Conservation (phyloP, 139 green algal genomes). For the Medakamo hakoo region DNA sequence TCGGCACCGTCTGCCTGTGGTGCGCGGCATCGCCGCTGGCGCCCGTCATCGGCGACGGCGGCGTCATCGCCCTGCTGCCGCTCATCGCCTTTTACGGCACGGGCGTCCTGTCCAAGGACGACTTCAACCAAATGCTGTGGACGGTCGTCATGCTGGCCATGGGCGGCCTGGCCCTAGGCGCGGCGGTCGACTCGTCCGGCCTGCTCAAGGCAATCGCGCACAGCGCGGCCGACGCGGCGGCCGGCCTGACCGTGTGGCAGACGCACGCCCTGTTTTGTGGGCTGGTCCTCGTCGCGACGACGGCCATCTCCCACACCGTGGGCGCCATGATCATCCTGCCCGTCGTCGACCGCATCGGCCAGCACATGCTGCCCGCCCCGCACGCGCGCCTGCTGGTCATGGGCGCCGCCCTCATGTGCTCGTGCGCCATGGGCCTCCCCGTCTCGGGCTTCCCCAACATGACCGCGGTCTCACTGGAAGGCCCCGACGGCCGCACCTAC, state of each 20-base stretch:
- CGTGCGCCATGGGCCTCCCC: conserved; percentile 53
- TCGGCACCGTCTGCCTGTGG: conserved; percentile 45
- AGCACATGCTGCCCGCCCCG: conserved; percentile 18
- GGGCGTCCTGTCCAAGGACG: conserved; percentile 48
- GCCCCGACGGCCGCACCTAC: conserved; percentile 30
- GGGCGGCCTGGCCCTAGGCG: conserved; percentile 44
- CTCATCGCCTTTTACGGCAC: conserved; percentile 57
- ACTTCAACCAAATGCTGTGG: conserved; percentile 63
- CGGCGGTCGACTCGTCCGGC: conserved; percentile 20
- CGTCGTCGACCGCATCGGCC: conserved; percentile 46
- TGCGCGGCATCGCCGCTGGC: conserved; percentile 39
- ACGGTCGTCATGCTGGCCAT: conserved; percentile 70
- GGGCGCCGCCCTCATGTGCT: conserved; percentile 53
- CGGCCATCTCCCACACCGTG: conserved; percentile 54
- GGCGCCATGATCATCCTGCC: conserved; percentile 65
- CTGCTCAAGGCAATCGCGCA: conserved; percentile 26
- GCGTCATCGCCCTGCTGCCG: conserved; percentile 50
- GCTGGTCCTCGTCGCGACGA: conserved; percentile 42
- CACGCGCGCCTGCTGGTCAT: conserved; percentile 55
- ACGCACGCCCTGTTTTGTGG: conserved; percentile 37
- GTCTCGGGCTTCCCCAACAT: conserved; percentile 65
- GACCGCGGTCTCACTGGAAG: conserved; percentile 44
- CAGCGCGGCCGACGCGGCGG: conserved; percentile 1
- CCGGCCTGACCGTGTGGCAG: conserved; percentile 17
- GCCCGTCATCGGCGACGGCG: conserved; percentile 40